Evolutionary conservation across 352 stramenopile genomes (phyloP), one percentile per base, ranked within the genome.

Genomic region (Phytophthora constricta): DNA sequence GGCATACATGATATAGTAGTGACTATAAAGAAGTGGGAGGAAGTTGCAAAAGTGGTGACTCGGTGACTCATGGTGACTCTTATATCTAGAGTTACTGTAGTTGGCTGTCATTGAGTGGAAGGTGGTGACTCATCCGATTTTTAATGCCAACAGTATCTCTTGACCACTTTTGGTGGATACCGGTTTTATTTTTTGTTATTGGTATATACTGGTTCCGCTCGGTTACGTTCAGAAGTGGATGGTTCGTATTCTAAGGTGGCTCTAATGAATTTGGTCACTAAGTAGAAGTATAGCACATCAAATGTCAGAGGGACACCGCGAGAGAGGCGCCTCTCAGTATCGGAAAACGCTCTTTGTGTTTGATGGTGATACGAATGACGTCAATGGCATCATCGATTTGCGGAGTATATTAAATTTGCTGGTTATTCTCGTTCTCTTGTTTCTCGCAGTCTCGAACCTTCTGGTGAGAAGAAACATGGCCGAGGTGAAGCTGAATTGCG

Each of bases 331-430:
- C 34, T 68, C 48, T 33, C 57, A 64, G 43, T 57, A 64, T 56
- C 31, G 46, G 37, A 60, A 66, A 66, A 66, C 58, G 33, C 37
- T 66, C 47, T 66, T 66, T 66, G 48, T 41, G 58, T n/a, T 66
- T 27, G 49, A 55, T 60, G 23, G 49, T 61, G 51, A 56, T 68
- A 61, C 10, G 49, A 68, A 68, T 61, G 59, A 68, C 27, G 59
- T 61, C 59, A 47, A 68, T 61, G n/a, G 39, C 59, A 61, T 25
- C 33, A 68, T 68, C 59, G 49, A 68, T 55, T 68, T 68, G 39
- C 23, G 59, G 59, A 61, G 49, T 48, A 42, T 68, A 61, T 53
- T 33, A 31, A 53, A 61, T 61, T 68, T 68, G 49, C 23, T 68
- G 34, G 3, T 16, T 42, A 42, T 42, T 42, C 34, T 42, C 34